Base-by-base conservation (phyloP, 1,284 basidiomycete species). In the Athelia sp. region DNA sequence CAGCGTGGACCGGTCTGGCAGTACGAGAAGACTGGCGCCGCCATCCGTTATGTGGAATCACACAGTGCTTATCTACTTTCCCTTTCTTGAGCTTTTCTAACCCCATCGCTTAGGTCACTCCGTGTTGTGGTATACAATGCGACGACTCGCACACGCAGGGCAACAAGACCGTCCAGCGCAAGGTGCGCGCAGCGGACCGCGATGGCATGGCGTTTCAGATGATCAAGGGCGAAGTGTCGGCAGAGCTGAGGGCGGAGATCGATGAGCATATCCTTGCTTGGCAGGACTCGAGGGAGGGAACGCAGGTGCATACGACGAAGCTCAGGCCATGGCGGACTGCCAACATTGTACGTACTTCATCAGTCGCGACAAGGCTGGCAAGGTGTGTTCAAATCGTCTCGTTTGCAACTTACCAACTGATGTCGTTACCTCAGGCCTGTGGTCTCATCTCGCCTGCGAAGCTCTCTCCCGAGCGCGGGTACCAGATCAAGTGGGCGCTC, bases 251-350 rank as follows among this genome's bases (percentile, higher is more conserved):
- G 48, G 48, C 58, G 38, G 61, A 67, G 56, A 66, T 72, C 43
- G 68, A 78, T 55, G 57, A 66, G 60, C 59, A 70, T 40, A 75
- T 79, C 54, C 58, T 69, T 50, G 74, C 74, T 24, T 81, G 79
- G 77, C 65, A 67, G 52, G 61, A 58, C 42, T 56, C 61, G 47
- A 62, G 73, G 49, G 73, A 72, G 60, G 79, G 79, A n/a, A 74
- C 71, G 43, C 79, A 81, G 62, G 72, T 81, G 40, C 77, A 81
- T 59, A 62, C 78, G 52, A 80, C 79, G 48, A 71, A 75, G 45
- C 68, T 81, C 26, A 62, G 71, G 29, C 79, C 78, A 17, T 81
- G 76, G 68, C 69, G 47, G 79, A 82, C 58, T 62, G 67, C 54
- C 59, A 66, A 52, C 80, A 82, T 57, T 62, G 79, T 32, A 65